Evolutionary conservation across 2,329 filamentous ascomycete genomes (phyloP).

Genomic region (Podosphaera fusca): DNA sequence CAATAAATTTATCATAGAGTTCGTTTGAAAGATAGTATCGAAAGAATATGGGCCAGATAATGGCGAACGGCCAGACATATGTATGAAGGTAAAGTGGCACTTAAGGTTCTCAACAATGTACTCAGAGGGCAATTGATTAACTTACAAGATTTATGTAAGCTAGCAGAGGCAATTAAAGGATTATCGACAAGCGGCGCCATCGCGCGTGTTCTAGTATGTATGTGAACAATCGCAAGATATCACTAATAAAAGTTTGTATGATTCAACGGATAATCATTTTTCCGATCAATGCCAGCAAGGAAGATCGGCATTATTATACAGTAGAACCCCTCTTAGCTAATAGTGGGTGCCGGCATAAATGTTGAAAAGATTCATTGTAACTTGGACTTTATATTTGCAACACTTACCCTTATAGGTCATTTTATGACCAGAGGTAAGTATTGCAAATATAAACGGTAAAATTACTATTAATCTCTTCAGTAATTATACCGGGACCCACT

Average conservation of each 20-base stretch:
- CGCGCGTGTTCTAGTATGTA: constrained; percentile 10
- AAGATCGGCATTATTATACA: too few species aligned
- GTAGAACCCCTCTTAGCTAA: too few species aligned
- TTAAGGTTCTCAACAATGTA: constrained; percentile 5
- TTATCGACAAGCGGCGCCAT: constrained; percentile 79
- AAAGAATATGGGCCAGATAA: constrained; percentile 82
- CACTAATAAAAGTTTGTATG: background rate
- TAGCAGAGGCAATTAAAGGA: constrained; percentile 66
- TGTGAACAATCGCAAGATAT: constrained; percentile 5
- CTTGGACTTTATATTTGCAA: too few species aligned
- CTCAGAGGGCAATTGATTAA: background rate
- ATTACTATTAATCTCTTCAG: too few species aligned
- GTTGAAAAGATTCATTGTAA: too few species aligned
- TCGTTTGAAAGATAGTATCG: constrained; percentile 64
- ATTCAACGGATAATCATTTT: background rate
- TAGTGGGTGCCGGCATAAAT: too few species aligned
- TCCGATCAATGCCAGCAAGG: background rate
- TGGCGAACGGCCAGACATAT: constrained; percentile 81
- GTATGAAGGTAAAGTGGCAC: constrained; percentile 57
- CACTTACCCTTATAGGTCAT: too few species aligned
- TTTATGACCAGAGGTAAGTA: too few species aligned
- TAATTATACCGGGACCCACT: too few species aligned
- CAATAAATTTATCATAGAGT: constrained; percentile 75
- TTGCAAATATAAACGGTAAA: too few species aligned
- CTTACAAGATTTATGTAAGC: constrained; percentile 55